Percentiles rank a stretch among this genome's conserved stretches.
These are phyloP conservation scores for Solanum ossicruentum DNA, from an alignment of 257 asterid genomes.

Conservation along the genomic window DNA sequence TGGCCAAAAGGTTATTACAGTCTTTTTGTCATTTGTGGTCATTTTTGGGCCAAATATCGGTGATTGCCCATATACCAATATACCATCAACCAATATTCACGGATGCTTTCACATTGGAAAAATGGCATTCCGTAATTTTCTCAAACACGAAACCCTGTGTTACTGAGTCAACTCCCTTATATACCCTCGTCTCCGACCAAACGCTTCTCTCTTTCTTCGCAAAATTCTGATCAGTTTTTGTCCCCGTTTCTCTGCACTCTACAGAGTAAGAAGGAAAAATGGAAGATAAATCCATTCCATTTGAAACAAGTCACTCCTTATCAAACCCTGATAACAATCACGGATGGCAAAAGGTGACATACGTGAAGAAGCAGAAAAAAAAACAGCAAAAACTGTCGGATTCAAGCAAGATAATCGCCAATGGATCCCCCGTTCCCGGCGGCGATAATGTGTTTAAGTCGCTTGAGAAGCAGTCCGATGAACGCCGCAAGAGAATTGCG, in stretches of 20 bases:
- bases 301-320: background rate
- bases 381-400: slow-evolving; percentile 18
- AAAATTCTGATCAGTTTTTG: background rate
- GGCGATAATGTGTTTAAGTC: slow-evolving; percentile 32
- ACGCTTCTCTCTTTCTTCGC: background rate
- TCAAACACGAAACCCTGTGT: background rate
- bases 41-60: too few species aligned
- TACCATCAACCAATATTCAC: background rate
- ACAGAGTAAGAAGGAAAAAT: background rate
- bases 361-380: slow-evolving; percentile 31
- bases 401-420: slow-evolving; percentile 11
- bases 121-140: background rate
- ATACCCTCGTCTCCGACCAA: background rate
- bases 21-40: too few species aligned
- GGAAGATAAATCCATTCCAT: slow-evolving; percentile 11
- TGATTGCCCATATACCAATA: background rate
- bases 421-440: slow-evolving; percentile 40
- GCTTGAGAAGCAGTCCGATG: slow-evolving; percentile 71
- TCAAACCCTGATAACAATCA: background rate
- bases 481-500: slow-evolving; percentile 54
- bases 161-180: background rate
- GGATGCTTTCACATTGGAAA: background rate
- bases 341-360: slow-evolving; percentile 32
- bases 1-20: too few species aligned
- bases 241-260: background rate